These are phyloP conservation scores for Puccinia coronata DNA, from an alignment of 1,284 basidiomycete genomes.

Conservation along the genomic window DNA sequence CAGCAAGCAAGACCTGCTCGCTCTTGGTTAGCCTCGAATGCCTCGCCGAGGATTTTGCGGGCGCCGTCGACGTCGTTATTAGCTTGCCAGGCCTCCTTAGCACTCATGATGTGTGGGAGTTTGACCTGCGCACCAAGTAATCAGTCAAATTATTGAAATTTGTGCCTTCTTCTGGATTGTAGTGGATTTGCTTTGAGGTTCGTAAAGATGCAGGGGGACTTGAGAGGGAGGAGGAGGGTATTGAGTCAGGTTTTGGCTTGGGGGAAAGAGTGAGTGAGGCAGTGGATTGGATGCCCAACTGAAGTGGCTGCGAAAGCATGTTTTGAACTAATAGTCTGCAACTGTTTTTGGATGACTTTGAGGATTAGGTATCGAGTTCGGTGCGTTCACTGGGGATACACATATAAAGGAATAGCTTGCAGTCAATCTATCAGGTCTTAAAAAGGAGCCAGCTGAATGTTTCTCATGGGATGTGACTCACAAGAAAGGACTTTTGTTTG, in stretches of 20 bases:
- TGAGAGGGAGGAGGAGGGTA: neutral
- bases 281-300: slow-evolving; percentile 16
- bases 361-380: slow-evolving; percentile 43
- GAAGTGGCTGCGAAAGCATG: slow-evolving; percentile 24
- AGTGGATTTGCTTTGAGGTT: neutral
- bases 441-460: no score
- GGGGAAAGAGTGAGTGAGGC: slow-evolving; percentile 32
- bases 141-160: slow-evolving; percentile 1
- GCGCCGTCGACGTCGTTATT: no score
- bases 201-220: slow-evolving; percentile 3
- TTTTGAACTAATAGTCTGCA: slow-evolving; percentile 3
- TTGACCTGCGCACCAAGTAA: neutral
- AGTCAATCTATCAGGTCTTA: neutral
- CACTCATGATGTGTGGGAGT: slow-evolving; percentile 4
- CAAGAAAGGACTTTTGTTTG: slow-evolving; percentile 49
- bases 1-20: no score
- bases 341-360: slow-evolving; percentile 11
- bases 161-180: neutral
- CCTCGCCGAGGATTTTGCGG: no score
- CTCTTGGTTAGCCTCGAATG: no score
- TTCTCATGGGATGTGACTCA: slow-evolving; percentile 16
- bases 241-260: slow-evolving; percentile 28
- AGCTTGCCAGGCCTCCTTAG: neutral
- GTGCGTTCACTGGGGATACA: slow-evolving; percentile 47
- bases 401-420: neutral